Evolutionary conservation across 164 flowering plant genomes (phyloP).

Genomic region (Dillenia suffruticosa): DNA sequence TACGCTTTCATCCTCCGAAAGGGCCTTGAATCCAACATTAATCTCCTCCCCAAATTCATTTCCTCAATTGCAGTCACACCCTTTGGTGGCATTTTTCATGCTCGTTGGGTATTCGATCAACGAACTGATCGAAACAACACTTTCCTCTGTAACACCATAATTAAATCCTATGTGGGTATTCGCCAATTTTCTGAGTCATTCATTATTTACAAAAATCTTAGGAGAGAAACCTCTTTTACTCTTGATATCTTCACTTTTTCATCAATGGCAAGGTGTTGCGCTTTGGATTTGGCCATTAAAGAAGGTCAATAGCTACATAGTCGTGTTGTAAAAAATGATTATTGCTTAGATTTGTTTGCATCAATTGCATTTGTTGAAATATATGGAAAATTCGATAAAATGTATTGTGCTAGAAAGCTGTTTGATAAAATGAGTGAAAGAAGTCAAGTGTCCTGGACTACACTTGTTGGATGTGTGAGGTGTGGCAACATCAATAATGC

Average conservation of each 20-base stretch:
- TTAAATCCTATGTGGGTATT: slow-evolving; percentile 41
- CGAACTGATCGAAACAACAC: slow-evolving; percentile 38
- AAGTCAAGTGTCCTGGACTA: slow-evolving; percentile 71
- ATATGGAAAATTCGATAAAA: slow-evolving; percentile 53
- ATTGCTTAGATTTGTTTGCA: slow-evolving; percentile 49
- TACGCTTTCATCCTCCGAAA: slow-evolving; percentile 68
- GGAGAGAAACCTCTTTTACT: slow-evolving; percentile 27
- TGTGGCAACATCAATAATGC: slow-evolving; percentile 47
- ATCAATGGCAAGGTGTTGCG: slow-evolving; percentile 55
- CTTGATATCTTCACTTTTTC: slow-evolving; percentile 60
- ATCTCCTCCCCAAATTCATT: slow-evolving; percentile 62
- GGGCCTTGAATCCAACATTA: slow-evolving; percentile 48
- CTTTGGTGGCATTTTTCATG: slow-evolving; percentile 33
- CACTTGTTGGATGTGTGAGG: slow-evolving; percentile 57
- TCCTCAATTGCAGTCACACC: slow-evolving; percentile 22
- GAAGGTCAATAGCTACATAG: slow-evolving; percentile 58
- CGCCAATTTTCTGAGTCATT: slow-evolving; percentile 41
- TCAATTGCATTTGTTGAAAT: slow-evolving; percentile 70
- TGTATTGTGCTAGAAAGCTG: slow-evolving; percentile 38
- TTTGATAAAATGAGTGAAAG: slow-evolving; percentile 73
- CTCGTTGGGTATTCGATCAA: slow-evolving; percentile 56
- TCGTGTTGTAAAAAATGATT: slow-evolving; percentile 49
- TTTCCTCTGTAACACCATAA: slow-evolving; percentile 70
- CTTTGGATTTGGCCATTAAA: slow-evolving; percentile 17
- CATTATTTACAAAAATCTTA: slow-evolving; percentile 40